Evolutionary conservation across 176 grass and related monocot species (phyloP).

Genomic region (Carex parvula): DNA sequence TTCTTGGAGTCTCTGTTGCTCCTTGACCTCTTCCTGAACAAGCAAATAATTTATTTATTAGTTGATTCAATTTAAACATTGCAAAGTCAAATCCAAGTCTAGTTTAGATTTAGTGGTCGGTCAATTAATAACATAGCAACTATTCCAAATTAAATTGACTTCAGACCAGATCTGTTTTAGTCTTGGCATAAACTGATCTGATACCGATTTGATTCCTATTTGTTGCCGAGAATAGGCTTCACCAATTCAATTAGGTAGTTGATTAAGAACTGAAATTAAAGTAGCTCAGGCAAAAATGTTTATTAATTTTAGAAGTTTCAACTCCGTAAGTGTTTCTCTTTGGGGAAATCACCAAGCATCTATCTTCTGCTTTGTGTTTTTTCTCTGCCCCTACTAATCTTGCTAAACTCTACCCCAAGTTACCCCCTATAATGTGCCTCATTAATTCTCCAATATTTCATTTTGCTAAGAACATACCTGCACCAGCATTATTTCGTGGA

Average conservation of each 20-base stretch:
- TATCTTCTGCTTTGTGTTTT: neutral
- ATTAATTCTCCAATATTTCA: neutral
- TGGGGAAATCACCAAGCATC: neutral
- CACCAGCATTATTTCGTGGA: slow-evolving; percentile 36
- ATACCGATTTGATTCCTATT: neutral
- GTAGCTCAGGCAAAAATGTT: neutral
- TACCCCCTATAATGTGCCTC: neutral
- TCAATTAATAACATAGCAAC: neutral
- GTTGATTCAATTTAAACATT: neutral
- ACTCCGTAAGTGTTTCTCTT: neutral
- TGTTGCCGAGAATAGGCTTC: neutral
- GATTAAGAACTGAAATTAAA: neutral
- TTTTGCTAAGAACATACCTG: slow-evolving; percentile 46
- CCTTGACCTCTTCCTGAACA: slow-evolving; percentile 53
- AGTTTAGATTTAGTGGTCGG: neutral
- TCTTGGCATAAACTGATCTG: neutral
- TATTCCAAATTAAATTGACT: neutral
- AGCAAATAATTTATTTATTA: slow-evolving; percentile 5
- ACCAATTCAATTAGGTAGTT: neutral
- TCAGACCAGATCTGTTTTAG: neutral
- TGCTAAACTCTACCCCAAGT: neutral
- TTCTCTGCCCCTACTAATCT: neutral
- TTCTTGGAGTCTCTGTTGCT: slow-evolving; percentile 32
- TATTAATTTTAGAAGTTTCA: neutral
- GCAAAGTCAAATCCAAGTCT: neutral